Conservation (phyloP, 1,284 basidiomycete genomes). For the Filobasidium uniguttulatum region DNA sequence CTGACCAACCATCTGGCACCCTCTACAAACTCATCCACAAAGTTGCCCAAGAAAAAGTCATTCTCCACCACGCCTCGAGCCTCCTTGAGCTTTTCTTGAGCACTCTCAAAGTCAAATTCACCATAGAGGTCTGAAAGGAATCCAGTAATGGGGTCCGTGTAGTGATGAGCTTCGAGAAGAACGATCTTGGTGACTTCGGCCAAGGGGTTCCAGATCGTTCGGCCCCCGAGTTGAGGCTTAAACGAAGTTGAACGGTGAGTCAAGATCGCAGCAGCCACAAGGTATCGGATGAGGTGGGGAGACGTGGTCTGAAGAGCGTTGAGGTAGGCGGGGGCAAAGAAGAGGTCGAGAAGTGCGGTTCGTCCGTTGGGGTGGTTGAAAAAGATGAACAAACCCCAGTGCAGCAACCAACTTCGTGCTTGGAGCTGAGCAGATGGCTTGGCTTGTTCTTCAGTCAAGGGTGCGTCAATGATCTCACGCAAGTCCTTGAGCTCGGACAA, state of each 20-base stretch:
- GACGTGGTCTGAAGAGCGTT: conserved; percentile 95
- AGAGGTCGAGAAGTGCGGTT: conserved; percentile 87
- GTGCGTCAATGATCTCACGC: conserved; percentile 72
- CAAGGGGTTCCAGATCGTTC: conserved; percentile 59
- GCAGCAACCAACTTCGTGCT: conserved; percentile 91
- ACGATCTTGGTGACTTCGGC: conserved; percentile 80
- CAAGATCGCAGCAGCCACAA: conserved; percentile 81
- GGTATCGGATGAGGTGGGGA: conserved; percentile 91
- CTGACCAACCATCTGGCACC: conserved; percentile 89
- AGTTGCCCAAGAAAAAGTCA: conserved; percentile 88
- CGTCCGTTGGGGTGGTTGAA: conserved; percentile 91
- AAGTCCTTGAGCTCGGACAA: conserved; percentile 87
- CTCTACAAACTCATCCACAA: conserved; percentile 85
- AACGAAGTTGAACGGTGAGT: conserved; percentile 58
- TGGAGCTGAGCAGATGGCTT: conserved; percentile 69
- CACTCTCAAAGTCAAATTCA: conserved; percentile 82
- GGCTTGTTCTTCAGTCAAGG: conserved; percentile 40
- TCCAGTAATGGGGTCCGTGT: conserved; percentile 79
- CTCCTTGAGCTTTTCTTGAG: conserved; percentile 63
- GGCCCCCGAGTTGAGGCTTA: conserved; percentile 14
- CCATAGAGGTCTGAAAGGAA: conserved; percentile 88
- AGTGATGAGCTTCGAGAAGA: conserved; percentile 87
- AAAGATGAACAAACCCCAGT: conserved; percentile 97
- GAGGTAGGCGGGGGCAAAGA: conserved; percentile 88
- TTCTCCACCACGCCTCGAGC: conserved; percentile 74